A percentile compares a stretch with the other conserved stretches of the same genome.
Conservation (phyloP, 148 eudicot species). For the Cornus controversa region DNA sequence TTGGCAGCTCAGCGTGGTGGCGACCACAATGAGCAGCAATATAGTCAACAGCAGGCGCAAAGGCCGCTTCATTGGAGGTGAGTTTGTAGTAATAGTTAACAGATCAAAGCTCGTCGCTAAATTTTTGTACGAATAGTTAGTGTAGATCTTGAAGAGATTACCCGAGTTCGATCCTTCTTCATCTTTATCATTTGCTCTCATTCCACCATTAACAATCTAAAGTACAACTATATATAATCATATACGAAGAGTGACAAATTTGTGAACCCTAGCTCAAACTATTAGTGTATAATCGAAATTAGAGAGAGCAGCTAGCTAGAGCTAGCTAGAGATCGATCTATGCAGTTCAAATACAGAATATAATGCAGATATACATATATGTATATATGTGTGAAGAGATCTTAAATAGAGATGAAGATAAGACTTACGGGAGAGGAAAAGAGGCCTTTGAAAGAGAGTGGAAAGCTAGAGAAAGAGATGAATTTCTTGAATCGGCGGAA, state of each 20-base stretch:
- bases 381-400: background rate
- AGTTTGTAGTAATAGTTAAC: too few relatives aligned
- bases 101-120: conserved; percentile 24
- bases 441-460: background rate
- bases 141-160: conserved; percentile 30
- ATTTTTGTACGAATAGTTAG: conserved; percentile 22
- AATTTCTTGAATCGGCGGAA: background rate
- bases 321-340: background rate
- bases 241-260: background rate
- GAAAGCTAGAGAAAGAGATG: background rate
- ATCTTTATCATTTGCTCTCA: conserved; percentile 26
- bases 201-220: background rate
- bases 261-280: background rate
- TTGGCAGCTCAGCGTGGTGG: conserved; percentile 48
- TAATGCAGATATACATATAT: background rate
- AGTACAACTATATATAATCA: background rate
- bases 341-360: background rate
- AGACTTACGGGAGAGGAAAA: background rate
- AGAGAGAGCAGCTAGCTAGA: conserved; percentile 1
- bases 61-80: conserved; percentile 59
- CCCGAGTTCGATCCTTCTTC: conserved; percentile 22
- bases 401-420: background rate
- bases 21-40: conserved; percentile 45
- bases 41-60: conserved; percentile 50
- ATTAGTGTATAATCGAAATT: background rate